phyloP scores from a whole-genome alignment of 108 stramenopile genomes.

The Cyclostephanos tholiformis region DNA sequence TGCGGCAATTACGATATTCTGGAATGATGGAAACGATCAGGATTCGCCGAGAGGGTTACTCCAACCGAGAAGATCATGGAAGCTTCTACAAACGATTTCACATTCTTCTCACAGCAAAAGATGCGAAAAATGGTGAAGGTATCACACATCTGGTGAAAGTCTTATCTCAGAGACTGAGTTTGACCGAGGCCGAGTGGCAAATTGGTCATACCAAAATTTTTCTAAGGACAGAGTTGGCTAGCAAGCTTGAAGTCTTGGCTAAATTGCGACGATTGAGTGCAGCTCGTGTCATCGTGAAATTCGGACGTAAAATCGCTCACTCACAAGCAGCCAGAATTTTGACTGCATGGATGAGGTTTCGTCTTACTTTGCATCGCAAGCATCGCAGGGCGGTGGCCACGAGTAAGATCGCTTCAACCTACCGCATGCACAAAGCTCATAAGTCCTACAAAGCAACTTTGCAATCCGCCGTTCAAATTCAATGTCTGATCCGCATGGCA shows the following conservation, averaged over 20 bases:
- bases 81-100: slow-evolving; percentile 85
- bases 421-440: slow-evolving; percentile 46
- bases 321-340: slow-evolving; percentile 55
- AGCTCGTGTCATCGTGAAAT: slow-evolving; percentile 64
- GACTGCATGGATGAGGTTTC: slow-evolving; percentile 68
- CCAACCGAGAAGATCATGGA: slow-evolving; percentile 88
- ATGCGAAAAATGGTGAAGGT: slow-evolving; percentile 60
- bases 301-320: slow-evolving; percentile 60
- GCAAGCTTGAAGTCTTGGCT: slow-evolving; percentile 82
- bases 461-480: slow-evolving; percentile 46
- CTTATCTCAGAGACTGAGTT: slow-evolving; percentile 70
- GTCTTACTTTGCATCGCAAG: slow-evolving; percentile 57
- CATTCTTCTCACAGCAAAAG: slow-evolving; percentile 67
- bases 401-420: slow-evolving; percentile 56
- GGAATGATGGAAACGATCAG: slow-evolving; percentile 99
- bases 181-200: slow-evolving; percentile 90
- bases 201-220: slow-evolving; percentile 92
- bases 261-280: slow-evolving; percentile 71
- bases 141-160: slow-evolving; percentile 76
- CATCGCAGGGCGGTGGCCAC: slow-evolving; percentile 51
- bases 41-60: slow-evolving; percentile 93
- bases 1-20: slow-evolving; percentile 94
- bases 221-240: slow-evolving; percentile 77
- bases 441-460: slow-evolving; percentile 36
- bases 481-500: slow-evolving; percentile 59